Evolutionary conservation across 495 filamentous ascomycete species (phyloP).

Genomic region (Penicillium coprophilum): DNA sequence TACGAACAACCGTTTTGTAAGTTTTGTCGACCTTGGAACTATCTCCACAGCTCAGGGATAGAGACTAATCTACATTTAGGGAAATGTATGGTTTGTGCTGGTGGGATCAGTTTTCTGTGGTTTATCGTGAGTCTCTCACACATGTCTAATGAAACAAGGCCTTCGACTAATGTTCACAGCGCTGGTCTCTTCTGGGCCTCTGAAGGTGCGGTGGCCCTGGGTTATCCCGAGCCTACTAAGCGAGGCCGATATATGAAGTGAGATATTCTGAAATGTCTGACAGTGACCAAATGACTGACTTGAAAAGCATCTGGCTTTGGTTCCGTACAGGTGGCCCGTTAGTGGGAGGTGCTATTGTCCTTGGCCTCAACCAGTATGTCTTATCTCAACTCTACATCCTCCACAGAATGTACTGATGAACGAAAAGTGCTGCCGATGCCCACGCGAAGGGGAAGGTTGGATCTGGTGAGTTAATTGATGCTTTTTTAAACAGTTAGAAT

Average conservation of each 20-base stretch:
- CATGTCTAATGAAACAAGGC: background rate
- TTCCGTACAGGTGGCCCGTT: conserved; percentile 59
- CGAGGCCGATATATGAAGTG: conserved; percentile 52
- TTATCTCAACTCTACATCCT: too few relatives aligned
- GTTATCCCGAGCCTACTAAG: conserved; percentile 61
- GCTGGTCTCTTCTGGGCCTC: conserved; percentile 66
- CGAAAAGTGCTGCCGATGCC: conserved; percentile 14
- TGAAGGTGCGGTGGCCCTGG: conserved; percentile 62
- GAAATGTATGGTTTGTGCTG: conserved; percentile 63
- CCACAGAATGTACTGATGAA: conserved; percentile 28
- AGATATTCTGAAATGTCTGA: background rate
- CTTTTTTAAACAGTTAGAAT: background rate
- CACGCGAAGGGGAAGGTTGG: conserved; percentile 31
- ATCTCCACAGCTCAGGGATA: too few relatives aligned
- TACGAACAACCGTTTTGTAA: conserved; percentile 60
- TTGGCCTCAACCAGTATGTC: conserved; percentile 54
- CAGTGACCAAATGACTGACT: background rate
- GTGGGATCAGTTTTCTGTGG: conserved; percentile 63
- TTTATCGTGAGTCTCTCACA: conserved; percentile 43
- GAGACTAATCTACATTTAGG: conserved; percentile 23
- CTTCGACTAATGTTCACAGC: conserved; percentile 9
- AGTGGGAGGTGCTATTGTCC: conserved; percentile 60
- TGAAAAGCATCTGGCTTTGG: conserved; percentile 55
- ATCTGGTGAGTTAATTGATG: conserved; percentile 19
- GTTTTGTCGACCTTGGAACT: background rate